Conservation (phyloP, 148 eudicot genomes). For the Vaccinium macrocarpon region DNA sequence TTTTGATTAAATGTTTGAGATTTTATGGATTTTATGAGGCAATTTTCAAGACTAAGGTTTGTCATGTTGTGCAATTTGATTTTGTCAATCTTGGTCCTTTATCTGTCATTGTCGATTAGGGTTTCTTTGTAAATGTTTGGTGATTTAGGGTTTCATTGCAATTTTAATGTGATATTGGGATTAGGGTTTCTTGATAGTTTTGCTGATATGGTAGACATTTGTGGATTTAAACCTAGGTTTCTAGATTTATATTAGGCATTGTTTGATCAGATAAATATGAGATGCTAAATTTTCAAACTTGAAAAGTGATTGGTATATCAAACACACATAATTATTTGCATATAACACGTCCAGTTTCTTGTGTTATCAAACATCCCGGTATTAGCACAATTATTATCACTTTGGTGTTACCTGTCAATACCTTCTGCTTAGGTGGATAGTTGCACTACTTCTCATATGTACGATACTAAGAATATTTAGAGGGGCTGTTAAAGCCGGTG, state of each 20-base stretch:
- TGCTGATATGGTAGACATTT: too few species aligned
- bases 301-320: background rate
- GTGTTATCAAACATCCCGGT: background rate
- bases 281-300: background rate
- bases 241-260: background rate
- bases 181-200: too few species aligned
- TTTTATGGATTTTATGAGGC: background rate
- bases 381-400: background rate
- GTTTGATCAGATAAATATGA: background rate
- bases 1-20: background rate
- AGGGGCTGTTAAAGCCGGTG: slow-evolving; percentile 54
- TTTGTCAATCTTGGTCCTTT: too few species aligned
- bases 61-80: background rate
- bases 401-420: background rate
- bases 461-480: slow-evolving; percentile 41
- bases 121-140: too few species aligned
- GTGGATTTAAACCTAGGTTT: background rate
- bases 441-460: background rate
- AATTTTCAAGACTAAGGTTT: too few species aligned
- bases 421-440: background rate
- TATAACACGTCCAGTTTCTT: background rate
- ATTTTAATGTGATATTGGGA: background rate
- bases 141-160: background rate
- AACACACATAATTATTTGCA: background rate
- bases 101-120: too few species aligned